Evolutionary conservation across 148 eudicot species (phyloP).

Genomic region (Beta vulgaris): DNA sequence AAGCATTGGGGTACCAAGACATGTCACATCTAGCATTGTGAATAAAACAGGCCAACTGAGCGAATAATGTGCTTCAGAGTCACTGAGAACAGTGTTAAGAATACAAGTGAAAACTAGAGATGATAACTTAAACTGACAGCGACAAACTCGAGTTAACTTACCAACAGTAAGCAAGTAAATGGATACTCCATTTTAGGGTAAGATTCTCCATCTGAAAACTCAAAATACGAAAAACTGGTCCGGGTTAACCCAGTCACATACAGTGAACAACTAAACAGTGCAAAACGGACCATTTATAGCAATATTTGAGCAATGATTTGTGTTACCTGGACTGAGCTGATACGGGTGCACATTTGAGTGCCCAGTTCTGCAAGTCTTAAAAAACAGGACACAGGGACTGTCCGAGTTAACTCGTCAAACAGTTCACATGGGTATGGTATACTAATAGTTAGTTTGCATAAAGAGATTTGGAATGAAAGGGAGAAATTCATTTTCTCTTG

Average conservation of each 20-base stretch:
- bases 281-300: background rate
- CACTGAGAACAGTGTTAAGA: background rate
- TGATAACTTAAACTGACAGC: background rate
- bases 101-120: background rate
- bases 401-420: too few species aligned
- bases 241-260: background rate
- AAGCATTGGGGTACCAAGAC: background rate
- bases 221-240: background rate
- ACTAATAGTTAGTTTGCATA: too few species aligned
- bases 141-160: background rate
- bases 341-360: too few species aligned
- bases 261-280: background rate
- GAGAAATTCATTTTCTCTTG: too few species aligned
- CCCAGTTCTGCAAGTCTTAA: too few species aligned
- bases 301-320: background rate
- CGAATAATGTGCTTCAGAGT: background rate
- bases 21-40: background rate
- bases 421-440: too few species aligned
- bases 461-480: too few species aligned
- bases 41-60: background rate
- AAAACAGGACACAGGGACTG: too few species aligned
- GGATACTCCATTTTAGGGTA: background rate
- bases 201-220: background rate
- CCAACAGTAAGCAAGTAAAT: too few species aligned
- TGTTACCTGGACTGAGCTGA: too few species aligned